Evolutionary conservation across 2,329 filamentous ascomycete species (phyloP).

Genomic region (Mycocentrospora acerina): DNA sequence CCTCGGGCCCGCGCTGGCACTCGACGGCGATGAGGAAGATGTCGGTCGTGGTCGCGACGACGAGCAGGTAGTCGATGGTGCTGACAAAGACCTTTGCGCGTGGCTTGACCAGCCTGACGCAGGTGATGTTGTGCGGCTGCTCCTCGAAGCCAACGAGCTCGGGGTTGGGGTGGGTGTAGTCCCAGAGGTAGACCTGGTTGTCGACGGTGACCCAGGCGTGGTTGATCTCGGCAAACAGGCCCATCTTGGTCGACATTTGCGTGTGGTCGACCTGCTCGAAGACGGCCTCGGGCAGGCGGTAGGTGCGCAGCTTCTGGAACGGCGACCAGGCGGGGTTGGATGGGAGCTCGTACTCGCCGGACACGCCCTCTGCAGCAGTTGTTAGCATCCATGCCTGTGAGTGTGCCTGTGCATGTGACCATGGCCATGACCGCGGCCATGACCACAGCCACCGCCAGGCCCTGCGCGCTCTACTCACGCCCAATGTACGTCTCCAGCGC

Average conservation of each 20-base stretch:
- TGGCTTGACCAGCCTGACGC: constrained; percentile 84
- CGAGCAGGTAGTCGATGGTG: constrained; percentile 82
- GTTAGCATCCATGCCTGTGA: constrained; percentile 38
- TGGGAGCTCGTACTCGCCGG: constrained; percentile 86
- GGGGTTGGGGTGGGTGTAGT: constrained; percentile 90
- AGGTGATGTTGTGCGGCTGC: constrained; percentile 81
- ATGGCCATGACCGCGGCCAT: too few species aligned
- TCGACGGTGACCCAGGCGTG: constrained; percentile 97
- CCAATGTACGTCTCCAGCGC: constrained; percentile 87
- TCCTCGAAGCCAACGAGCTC: constrained; percentile 92
- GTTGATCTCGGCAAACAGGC: constrained; percentile 89
- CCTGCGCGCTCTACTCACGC: constrained; percentile 63
- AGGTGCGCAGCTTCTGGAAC: constrained; percentile 83
- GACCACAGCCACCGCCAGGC: background rate
- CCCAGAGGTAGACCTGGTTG: constrained; percentile 95
- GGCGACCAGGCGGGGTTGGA: constrained; percentile 73
- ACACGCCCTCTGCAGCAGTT: constrained; percentile 69
- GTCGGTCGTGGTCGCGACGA: constrained; percentile 82
- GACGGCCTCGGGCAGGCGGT: constrained; percentile 87
- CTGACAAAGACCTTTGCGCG: constrained; percentile 84
- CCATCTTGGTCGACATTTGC: constrained; percentile 89
- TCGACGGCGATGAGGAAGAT: constrained; percentile 86
- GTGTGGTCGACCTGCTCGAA: constrained; percentile 90
- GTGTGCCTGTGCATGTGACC: too few species aligned
- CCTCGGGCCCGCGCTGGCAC: constrained; percentile 62